Evolutionary conservation across 495 filamentous ascomycete genomes (phyloP).

Genomic region (Penicillium odoratum): DNA sequence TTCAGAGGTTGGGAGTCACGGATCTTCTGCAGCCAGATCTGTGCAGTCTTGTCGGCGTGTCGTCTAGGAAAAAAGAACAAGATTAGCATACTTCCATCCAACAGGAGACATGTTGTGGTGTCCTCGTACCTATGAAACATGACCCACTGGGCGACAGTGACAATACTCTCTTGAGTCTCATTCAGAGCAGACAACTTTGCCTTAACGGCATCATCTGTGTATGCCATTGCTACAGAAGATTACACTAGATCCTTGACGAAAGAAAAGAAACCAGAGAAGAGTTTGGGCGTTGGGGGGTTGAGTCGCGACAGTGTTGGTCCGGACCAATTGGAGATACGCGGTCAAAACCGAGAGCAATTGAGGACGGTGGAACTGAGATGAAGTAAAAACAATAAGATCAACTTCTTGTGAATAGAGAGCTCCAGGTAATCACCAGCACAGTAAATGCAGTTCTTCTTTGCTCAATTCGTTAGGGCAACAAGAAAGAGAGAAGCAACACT

Average conservation of each 20-base stretch:
- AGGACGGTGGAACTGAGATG: not conserved
- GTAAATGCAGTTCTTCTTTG: not conserved
- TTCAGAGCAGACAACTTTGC: slow-evolving; percentile 93
- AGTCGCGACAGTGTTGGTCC: not conserved
- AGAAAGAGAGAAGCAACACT: slow-evolving; percentile 21
- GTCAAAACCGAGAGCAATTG: slow-evolving; percentile 10
- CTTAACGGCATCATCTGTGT: slow-evolving; percentile 88
- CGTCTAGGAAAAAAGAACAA: slow-evolving; percentile 53
- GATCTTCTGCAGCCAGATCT: slow-evolving; percentile 85
- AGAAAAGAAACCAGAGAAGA: not conserved
- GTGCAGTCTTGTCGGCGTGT: slow-evolving; percentile 83
- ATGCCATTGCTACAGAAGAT: slow-evolving; percentile 64
- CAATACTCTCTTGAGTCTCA: slow-evolving; percentile 94
- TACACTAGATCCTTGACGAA: not conserved
- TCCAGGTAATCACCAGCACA: not conserved
- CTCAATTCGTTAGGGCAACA: not conserved
- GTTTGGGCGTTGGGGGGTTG: not conserved
- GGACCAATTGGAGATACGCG: not conserved
- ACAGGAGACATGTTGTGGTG: not conserved
- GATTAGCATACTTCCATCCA: slow-evolving; percentile 25
- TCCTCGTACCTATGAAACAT: slow-evolving; percentile 89
- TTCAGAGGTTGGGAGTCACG: slow-evolving; percentile 82
- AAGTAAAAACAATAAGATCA: not conserved
- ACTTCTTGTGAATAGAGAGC: not conserved
- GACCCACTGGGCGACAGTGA: slow-evolving; percentile 95